Conservation (phyloP, 2,329 filamentous ascomycete species). For the Diplocarpon mali region DNA sequence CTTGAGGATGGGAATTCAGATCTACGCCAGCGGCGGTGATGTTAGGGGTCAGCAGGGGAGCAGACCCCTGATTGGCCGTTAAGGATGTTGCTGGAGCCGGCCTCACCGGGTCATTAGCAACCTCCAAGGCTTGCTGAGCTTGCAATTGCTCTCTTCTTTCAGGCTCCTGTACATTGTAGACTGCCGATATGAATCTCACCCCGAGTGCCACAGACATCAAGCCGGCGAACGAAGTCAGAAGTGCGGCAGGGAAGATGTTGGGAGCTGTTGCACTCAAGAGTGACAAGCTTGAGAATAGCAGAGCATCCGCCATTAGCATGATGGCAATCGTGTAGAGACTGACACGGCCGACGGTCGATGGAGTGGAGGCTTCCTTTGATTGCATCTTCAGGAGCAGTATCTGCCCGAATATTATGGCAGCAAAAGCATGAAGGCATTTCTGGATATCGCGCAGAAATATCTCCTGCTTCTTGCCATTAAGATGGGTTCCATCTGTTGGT, state of each 20-base stretch:
- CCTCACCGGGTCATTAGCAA: slow-evolving; percentile 17
- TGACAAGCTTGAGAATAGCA: slow-evolving; percentile 45
- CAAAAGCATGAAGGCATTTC: slow-evolving; percentile 46
- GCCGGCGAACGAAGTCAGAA: slow-evolving; percentile 40
- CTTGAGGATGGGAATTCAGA: slow-evolving; percentile 6
- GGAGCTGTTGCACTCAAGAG: slow-evolving; percentile 43
- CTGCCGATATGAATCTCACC: slow-evolving; percentile 46
- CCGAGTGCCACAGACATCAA: slow-evolving; percentile 48
- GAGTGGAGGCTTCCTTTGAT: slow-evolving; percentile 55
- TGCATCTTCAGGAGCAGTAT: slow-evolving; percentile 51
- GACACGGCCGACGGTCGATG: slow-evolving; percentile 54
- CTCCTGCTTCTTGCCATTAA: slow-evolving; percentile 51
- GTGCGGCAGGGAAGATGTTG: slow-evolving; percentile 44
- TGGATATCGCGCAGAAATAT: slow-evolving; percentile 45
- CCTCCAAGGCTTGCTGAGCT: slow-evolving; percentile 18
- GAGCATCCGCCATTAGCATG: slow-evolving; percentile 52
- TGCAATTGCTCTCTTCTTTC: slow-evolving; percentile 34
- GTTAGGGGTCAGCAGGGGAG: slow-evolving; percentile 11
- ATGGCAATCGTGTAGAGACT: slow-evolving; percentile 52
- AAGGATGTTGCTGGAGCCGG: slow-evolving; percentile 12
- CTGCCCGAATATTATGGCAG: slow-evolving; percentile 47
- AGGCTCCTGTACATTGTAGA: slow-evolving; percentile 50
- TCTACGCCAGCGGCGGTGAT: slow-evolving; percentile 21
- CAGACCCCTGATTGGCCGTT: slow-evolving; percentile 7
- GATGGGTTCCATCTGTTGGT: slow-evolving; percentile 40